Base-by-base conservation (phyloP, 2,329 filamentous ascomycete genomes). In the Pseudogymnoascus sp. region DNA sequence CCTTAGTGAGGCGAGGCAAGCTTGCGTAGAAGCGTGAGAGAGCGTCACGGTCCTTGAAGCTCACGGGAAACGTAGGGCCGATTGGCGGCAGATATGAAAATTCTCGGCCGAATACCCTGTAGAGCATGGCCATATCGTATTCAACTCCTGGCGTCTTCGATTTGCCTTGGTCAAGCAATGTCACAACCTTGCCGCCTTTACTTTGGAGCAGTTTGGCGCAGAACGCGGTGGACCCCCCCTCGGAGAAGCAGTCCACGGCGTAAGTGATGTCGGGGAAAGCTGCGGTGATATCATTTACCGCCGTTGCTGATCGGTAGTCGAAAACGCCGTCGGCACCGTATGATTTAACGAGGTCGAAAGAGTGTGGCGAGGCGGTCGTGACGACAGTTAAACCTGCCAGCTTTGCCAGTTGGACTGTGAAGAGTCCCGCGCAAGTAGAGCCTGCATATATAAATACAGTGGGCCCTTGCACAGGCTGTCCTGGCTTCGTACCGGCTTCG, bases 361-460 rank as follows among this genome's bases (percentile, higher is more conserved):
- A 82, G 62, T 73, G 74, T 1, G 78, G 74, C 1, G 78, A 81
- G 63, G 76, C 76, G n/a, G 78, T 81, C 6, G 78, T 74, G 59
- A 80, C 70, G 44, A 82, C 79, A 38, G 62, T 63, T 6, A 68
- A 61, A 21, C 72, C 72, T 6, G 71, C 29, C 65, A 80, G 72
- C 64, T 79, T 78, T 6, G 78, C 79, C 63, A 73, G 80, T 66
- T 82, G 80, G 29, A 82, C 75, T 6, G 79, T 80, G 3, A 81
- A 71, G 1, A 75, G 74, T 1, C 81, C 81, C 0, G 80, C 81
- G n/a, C 80, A 80, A 2, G 79, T 81, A 38, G 76, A 79, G 7
- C 76, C 80, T 47, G 79, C 80, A 65, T 82, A 82, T 62, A 83
- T 77, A 11, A 82, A 69, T n/a, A 82, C 67, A 0, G 77, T 37